phyloP scores from a whole-genome alignment of 257 asterid species.

The Nicotiana benthamiana region DNA sequence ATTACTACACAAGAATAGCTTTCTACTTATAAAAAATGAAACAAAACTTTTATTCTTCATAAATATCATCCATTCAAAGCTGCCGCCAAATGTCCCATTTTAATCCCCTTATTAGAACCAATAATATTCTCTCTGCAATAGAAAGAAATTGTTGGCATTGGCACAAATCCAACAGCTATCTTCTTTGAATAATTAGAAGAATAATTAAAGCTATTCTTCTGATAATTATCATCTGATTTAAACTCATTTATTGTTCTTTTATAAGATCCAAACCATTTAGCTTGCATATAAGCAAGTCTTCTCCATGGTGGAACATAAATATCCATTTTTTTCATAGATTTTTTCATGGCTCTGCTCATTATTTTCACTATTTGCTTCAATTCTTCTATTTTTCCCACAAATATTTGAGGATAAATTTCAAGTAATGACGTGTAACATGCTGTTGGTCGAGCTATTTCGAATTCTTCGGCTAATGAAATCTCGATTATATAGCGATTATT shows the following conservation, averaged over 20 bases:
- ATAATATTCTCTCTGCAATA: constrained; percentile 29
- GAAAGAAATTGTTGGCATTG: constrained; percentile 13
- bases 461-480: constrained; percentile 43
- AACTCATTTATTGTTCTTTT: constrained; percentile 51
- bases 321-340: constrained; percentile 48
- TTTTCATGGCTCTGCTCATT: constrained; percentile 53
- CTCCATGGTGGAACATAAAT: constrained; percentile 87
- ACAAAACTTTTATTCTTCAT: not conserved
- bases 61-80: constrained; percentile 17
- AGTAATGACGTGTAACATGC: constrained; percentile 34
- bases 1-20: not conserved
- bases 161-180: constrained; percentile 43
- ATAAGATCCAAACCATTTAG: constrained; percentile 61
- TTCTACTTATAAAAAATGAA: not conserved
- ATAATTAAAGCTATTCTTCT: not conserved
- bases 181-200: not conserved
- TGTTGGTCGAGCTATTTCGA: constrained; percentile 62
- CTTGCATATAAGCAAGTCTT: constrained; percentile 46
- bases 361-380: constrained; percentile 41
- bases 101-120: constrained; percentile 15
- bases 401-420: constrained; percentile 33
- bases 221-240: not conserved
- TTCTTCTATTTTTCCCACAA: constrained; percentile 38
- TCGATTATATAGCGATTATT: constrained; percentile 53
- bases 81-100: constrained; percentile 47